Conservation (phyloP, 78 protist species). For the Pelomyxa schiedti region DNA sequence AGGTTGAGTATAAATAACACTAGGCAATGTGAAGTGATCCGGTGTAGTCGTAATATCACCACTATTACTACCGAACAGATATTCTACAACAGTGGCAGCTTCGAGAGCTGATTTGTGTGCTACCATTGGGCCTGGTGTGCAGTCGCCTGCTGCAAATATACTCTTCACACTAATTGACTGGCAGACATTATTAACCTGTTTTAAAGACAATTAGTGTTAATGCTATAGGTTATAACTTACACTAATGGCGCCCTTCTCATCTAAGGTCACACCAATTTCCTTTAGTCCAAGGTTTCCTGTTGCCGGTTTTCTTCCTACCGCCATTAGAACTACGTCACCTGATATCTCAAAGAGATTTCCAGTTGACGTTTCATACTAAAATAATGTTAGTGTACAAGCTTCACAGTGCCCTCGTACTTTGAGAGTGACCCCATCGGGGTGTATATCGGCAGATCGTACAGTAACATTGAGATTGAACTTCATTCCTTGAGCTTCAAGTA, state of each 20-base stretch:
- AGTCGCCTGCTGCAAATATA: slow-evolving; percentile 99
- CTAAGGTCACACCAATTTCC: slow-evolving; percentile 54
- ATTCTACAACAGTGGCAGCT: slow-evolving; percentile 19
- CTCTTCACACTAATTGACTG: too few relatives aligned
- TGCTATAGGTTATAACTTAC: too few relatives aligned
- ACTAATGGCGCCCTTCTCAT: too few relatives aligned
- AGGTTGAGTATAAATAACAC: slow-evolving; percentile 98
- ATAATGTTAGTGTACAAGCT: too few relatives aligned
- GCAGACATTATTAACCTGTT: too few relatives aligned
- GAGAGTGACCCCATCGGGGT: not conserved
- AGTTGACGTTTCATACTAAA: too few relatives aligned
- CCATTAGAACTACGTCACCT: too few relatives aligned
- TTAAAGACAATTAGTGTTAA: too few relatives aligned
- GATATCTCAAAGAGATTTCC: too few relatives aligned
- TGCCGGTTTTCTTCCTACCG: slow-evolving; percentile 90
- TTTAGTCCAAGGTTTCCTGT: slow-evolving; percentile 84
- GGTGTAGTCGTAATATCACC: too few relatives aligned
- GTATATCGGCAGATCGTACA: not conserved
- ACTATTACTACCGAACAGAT: not conserved
- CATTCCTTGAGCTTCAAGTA: not conserved
- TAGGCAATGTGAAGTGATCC: slow-evolving; percentile 86
- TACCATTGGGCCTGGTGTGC: slow-evolving; percentile 94
- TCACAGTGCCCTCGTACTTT: too few relatives aligned
- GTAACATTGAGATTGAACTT: not conserved
- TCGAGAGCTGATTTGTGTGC: slow-evolving; percentile 98